phyloP scores from a whole-genome alignment of 2,329 filamentous ascomycete species.

The Microcyclospora pomicola region DNA sequence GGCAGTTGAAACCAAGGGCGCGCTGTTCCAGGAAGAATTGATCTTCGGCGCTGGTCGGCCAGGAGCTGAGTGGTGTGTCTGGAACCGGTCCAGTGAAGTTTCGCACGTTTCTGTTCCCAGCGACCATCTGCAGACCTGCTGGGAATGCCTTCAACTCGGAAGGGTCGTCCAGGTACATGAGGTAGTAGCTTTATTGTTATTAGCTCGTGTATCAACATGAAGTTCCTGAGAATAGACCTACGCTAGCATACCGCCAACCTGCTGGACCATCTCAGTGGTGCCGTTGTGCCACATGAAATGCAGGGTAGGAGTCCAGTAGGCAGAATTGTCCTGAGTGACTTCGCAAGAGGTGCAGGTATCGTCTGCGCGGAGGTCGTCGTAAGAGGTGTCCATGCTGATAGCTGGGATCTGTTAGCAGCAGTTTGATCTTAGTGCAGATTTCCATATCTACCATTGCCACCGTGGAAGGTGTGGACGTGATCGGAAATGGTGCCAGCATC shows the following conservation, averaged over 20 bases:
- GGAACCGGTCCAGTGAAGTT: slow-evolving; percentile 58
- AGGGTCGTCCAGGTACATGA: slow-evolving; percentile 53
- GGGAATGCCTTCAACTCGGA: slow-evolving; percentile 51
- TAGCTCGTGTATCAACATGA: slow-evolving; percentile 1
- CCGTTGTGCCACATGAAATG: slow-evolving; percentile 64
- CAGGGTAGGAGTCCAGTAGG: slow-evolving; percentile 66
- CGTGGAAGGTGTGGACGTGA: slow-evolving; percentile 65
- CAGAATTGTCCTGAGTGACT: slow-evolving; percentile 70
- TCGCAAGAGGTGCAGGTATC: slow-evolving; percentile 64
- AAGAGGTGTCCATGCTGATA: slow-evolving; percentile 47
- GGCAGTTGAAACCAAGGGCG: slow-evolving; percentile 85
- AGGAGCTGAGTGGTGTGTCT: slow-evolving; percentile 54
- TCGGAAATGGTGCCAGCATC: slow-evolving; percentile 43
- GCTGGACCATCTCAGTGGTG: slow-evolving; percentile 52
- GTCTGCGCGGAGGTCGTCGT: slow-evolving; percentile 42
- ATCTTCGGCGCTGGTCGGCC: slow-evolving; percentile 50
- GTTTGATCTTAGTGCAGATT: neutral
- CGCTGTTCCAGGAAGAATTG: slow-evolving; percentile 63
- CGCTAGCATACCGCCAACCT: slow-evolving; percentile 75
- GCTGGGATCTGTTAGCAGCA: slow-evolving; percentile 32
- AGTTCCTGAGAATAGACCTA: slow-evolving; percentile 35
- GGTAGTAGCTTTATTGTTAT: slow-evolving; percentile 55
- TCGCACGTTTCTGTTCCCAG: slow-evolving; percentile 55
- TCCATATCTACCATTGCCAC: slow-evolving; percentile 53
- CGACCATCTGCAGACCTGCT: slow-evolving; percentile 64